Conservation (phyloP, 441 rosid species). For the Erodium trifolium region DNA sequence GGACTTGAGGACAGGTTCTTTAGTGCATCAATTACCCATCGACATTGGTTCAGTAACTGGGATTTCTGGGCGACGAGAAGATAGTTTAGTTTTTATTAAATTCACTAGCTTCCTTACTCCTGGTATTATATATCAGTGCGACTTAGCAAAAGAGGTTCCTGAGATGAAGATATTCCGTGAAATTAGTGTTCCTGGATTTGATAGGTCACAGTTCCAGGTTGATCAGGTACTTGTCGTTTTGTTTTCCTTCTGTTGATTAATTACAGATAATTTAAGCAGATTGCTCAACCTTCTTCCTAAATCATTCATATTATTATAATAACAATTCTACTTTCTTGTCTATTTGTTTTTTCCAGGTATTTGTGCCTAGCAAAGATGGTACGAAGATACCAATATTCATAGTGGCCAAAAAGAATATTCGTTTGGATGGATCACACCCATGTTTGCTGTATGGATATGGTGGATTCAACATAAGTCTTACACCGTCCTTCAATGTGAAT, state of each 20-base stretch:
- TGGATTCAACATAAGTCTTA: conserved; percentile 77
- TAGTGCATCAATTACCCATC: conserved; percentile 64
- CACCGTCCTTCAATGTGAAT: conserved; percentile 67
- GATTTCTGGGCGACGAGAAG: conserved; percentile 64
- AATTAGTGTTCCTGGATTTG: conserved; percentile 64
- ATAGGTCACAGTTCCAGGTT: conserved; percentile 58
- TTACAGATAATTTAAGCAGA: neutral
- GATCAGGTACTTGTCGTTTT: conserved; percentile 49
- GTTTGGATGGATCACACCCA: conserved; percentile 81
- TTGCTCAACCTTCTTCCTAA: conserved; percentile 2
- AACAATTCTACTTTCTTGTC: neutral
- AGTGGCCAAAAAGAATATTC: conserved; percentile 53
- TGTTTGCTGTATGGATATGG: conserved; percentile 91
- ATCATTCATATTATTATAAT: neutral
- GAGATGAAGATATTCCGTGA: conserved; percentile 79
- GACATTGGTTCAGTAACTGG: conserved; percentile 71
- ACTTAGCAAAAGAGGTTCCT: conserved; percentile 46
- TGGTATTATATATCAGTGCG: conserved; percentile 72
- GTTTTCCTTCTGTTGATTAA: neutral
- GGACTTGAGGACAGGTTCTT: conserved; percentile 67
- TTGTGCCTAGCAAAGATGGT: conserved; percentile 75
- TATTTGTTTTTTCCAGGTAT: conserved; percentile 40
- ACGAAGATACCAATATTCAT: conserved; percentile 75
- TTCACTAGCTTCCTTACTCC: conserved; percentile 88
- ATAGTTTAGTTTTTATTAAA: conserved; percentile 46